Evolutionary conservation across 768 basidiomycete genomes (phyloP).

Genomic region (Steccherinum ochraceum): DNA sequence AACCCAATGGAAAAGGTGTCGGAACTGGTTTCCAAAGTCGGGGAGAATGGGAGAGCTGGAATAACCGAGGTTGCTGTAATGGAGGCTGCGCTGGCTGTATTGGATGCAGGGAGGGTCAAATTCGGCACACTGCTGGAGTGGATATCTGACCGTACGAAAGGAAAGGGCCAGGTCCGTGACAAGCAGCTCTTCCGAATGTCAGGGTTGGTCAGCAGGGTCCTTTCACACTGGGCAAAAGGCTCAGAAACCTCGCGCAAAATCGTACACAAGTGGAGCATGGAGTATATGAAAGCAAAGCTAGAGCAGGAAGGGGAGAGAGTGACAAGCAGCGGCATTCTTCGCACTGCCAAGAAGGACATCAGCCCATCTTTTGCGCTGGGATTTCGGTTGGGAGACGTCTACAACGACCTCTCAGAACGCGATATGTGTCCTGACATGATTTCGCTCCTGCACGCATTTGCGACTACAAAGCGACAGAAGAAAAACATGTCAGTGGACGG

Average conservation of each 20-base stretch:
- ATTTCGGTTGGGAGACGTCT: slow-evolving; percentile 2
- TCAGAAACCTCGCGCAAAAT: slow-evolving; percentile 9
- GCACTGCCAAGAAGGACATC: neutral
- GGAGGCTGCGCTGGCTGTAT: neutral
- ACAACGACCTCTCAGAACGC: neutral
- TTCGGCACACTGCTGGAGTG: slow-evolving; percentile 13
- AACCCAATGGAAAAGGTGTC: neutral
- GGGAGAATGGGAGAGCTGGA: too few species aligned
- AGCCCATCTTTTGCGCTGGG: neutral
- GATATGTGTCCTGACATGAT: slow-evolving; percentile 8
- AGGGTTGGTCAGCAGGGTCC: slow-evolving; percentile 7
- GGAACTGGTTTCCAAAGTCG: too few species aligned
- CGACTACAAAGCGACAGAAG: slow-evolving; percentile 8
- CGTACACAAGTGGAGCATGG: slow-evolving; percentile 21
- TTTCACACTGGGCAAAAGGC: slow-evolving; percentile 23
- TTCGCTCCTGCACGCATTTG: slow-evolving; percentile 1
- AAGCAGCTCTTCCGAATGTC: slow-evolving; percentile 17
- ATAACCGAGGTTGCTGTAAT: neutral
- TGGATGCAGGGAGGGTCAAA: neutral
- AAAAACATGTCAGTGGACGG: neutral
- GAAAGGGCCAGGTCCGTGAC: slow-evolving; percentile 15
- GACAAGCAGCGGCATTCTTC: slow-evolving; percentile 6
- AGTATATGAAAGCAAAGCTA: slow-evolving; percentile 12
- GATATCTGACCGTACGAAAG: slow-evolving; percentile 21
- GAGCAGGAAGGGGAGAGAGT: slow-evolving; percentile 5